Evolutionary conservation across 768 basidiomycete genomes (phyloP), one percentile per base, ranked within the genome.

Genomic region (Kwoniella pini): DNA sequence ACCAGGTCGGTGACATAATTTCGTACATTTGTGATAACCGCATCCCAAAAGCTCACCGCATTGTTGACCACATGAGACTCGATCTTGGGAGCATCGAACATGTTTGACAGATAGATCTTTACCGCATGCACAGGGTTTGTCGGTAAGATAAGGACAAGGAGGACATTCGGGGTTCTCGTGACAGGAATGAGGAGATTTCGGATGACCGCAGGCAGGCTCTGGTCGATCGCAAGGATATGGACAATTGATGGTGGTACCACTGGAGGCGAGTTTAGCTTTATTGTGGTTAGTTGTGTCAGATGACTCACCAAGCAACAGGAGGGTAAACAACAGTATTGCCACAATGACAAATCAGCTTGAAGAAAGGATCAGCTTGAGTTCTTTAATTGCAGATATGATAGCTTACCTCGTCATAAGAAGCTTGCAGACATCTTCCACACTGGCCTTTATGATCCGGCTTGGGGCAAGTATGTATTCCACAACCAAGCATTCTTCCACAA

Each of bases 331-430:
- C 83, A 1, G 92, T 97, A n/a, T 85, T 83, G 0, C 88, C 89
- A 75, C 95, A 98, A 48, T 83, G 79, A 74, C 95, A 98, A 10
- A 88, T 77, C 55, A 93, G 79, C 85, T 90, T 64, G 46, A 21
- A 57, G 56, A 33, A 13, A 63, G 44, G 56, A 43, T 17, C 26
- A 13, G 45, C 24, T 42, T 40, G 24, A 51, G 11, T 17, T 27
- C 28, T 17, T 40, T 43, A 13, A 7, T 42, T 42, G 22, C 28
- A 57, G 28, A 53, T 17, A 2, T 33, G 15, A 13, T 11, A 3
- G 69, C 84, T 28, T 63, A 88, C 87, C 85, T 99, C 96, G 40
- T 97, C 93, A 68, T 94, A 99, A 0, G 88, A 87, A 44, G 91
- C 91, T 75, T 87, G 84, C 51, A 95, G 80, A 78, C 96, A 99